Evolutionary conservation across 257 asterid species (phyloP).

Genomic region (Fraxinus pennsylvanica): DNA sequence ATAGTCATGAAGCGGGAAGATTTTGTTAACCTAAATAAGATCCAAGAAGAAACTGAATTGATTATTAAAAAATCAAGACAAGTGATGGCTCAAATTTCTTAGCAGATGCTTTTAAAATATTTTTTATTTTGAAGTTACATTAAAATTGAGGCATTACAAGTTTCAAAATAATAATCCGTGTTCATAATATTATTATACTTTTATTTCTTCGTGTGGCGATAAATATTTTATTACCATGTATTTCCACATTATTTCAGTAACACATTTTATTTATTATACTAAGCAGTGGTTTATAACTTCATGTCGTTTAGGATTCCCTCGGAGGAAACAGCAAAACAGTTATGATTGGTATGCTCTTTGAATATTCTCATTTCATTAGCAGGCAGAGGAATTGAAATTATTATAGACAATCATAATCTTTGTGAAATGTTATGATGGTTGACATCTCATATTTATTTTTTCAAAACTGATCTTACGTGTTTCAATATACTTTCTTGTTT

Average conservation of each 20-base stretch:
- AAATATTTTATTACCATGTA: neutral
- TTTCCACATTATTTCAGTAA: neutral
- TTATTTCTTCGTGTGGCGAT: neutral
- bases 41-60: neutral
- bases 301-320: slow-evolving; percentile 76
- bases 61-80: neutral
- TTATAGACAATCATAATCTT: neutral
- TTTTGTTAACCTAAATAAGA: neutral
- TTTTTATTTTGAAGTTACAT: neutral
- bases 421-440: no score
- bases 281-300: slow-evolving; percentile 26
- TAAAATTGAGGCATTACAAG: neutral
- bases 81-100: neutral
- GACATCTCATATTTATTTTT: neutral
- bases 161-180: neutral
- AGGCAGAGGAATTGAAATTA: neutral
- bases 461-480: neutral
- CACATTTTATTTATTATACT: slow-evolving; percentile 11
- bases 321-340: slow-evolving; percentile 97
- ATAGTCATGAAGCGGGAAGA: neutral
- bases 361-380: slow-evolving; percentile 5
- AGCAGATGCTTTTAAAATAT: neutral
- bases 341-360: slow-evolving; percentile 79
- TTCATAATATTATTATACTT: neutral
- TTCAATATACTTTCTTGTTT: neutral